Evolutionary conservation across 1,284 basidiomycete species (phyloP).

Genomic region (Apiotrichum montevideense): DNA sequence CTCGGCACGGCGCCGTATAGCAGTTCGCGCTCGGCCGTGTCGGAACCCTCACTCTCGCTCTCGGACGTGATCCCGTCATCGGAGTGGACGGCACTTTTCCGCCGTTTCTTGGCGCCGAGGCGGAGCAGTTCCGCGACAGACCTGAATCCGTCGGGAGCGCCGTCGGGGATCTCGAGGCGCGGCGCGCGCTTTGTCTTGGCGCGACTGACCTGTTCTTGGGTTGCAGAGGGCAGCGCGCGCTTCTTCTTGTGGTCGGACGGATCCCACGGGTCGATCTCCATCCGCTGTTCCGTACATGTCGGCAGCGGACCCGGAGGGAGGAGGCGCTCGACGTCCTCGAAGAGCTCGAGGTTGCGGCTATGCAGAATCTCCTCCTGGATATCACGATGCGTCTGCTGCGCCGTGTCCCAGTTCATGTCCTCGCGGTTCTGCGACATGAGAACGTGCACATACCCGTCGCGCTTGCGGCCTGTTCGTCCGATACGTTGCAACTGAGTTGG

Average conservation of each 20-base stretch:
- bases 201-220: constrained; percentile 5
- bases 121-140: constrained; percentile 37
- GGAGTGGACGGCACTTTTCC: not conserved
- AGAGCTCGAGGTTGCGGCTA: constrained; percentile 82
- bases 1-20: constrained; percentile 1
- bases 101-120: constrained; percentile 17
- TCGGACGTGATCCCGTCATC: no score
- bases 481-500: constrained; percentile 77
- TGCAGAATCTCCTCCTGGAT: constrained; percentile 84
- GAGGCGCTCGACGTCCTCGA: constrained; percentile 80
- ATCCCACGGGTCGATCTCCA: constrained; percentile 51
- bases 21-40: constrained; percentile 6
- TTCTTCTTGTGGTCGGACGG: constrained; percentile 33
- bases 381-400: constrained; percentile 77
- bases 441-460: constrained; percentile 82
- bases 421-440: constrained; percentile 89
- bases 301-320: constrained; percentile 74
- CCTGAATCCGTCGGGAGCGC: constrained; percentile 40
- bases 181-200: constrained; percentile 18
- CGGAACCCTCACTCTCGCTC: no score
- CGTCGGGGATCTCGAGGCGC: constrained; percentile 41
- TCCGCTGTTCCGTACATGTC: constrained; percentile 67
- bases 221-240: constrained; percentile 17
- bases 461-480: constrained; percentile 90
- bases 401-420: constrained; percentile 84